Evolutionary conservation across 2,329 filamentous ascomycete genomes (phyloP), one percentile per base, ranked within the genome.

Genomic region (Cercospora janseana): DNA sequence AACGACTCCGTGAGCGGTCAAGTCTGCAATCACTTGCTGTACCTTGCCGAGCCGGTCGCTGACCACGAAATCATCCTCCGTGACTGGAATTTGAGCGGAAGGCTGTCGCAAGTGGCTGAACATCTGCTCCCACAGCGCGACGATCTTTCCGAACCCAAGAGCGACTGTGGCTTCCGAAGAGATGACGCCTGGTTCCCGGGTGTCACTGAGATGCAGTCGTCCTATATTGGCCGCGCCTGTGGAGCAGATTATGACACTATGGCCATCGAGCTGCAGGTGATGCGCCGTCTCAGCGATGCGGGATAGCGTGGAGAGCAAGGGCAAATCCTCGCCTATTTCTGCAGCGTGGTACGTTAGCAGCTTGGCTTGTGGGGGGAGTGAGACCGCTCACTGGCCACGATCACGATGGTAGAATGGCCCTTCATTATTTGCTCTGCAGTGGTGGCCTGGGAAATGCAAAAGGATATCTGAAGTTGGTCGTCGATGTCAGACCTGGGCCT

Each of bases 41-140:
- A 35, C 21, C 32, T 20, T 35, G 16, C 21, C 21, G 9, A 35
- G n/a, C 9, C 32, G 32, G 3, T n/a, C 32, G 3, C 16, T 35
- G 9, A 18, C 18, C 12, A 15, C 21, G 32, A 20, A 18, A 15
- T 35, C 32, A 12, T 35, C 13, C 32, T 35, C 12, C 16, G 32
- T 15, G n/a, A 35, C 21, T 18, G 32, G 32, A 8, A 35, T 10
- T 6, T 35, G 32, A 8, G 32, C 32, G 12, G 4, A 6, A 10
- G 32, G 21, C 16, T 35, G 32, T 35, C 32, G 32, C 32, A 35
- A 18, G 21, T 35, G 32, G 32, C 32, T 9, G 32, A 35, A 35
- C 3, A 35, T n/a, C 32, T 35, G 32, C 10, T 15, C 8, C 32
- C 32, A 35, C 32, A 35, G 5, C 7, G 32, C 32, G 18, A 18